A percentile compares a stretch with the other conserved stretches of the same genome.
phyloP scores from a whole-genome alignment of 805 yeast species.

The Nakazawaea siamensis region DNA sequence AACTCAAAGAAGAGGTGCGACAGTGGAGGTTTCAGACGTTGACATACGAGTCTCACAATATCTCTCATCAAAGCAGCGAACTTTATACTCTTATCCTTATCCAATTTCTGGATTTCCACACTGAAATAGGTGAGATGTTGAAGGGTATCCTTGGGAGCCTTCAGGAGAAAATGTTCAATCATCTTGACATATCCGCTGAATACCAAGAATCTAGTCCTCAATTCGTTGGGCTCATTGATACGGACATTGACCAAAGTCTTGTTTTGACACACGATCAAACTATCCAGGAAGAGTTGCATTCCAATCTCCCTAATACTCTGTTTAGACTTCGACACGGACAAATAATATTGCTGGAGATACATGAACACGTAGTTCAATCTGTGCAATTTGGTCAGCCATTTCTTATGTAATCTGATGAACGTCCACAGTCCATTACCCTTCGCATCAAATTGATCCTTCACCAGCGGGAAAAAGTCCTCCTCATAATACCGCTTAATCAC shows the following conservation, averaged over 20 bases:
- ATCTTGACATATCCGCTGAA: conserved; percentile 1
- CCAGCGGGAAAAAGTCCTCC: neutral
- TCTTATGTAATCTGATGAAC: neutral
- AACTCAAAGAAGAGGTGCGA: too few relatives aligned
- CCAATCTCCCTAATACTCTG: conserved; percentile 1
- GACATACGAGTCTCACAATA: too few relatives aligned
- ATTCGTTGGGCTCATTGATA: conserved; percentile 6
- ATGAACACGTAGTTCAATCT: conserved; percentile 2
- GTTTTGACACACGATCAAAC: neutral
- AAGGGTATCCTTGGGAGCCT: neutral
- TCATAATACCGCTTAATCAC: neutral
- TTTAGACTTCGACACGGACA: conserved; percentile 4
- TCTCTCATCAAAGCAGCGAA: conserved; percentile 11
- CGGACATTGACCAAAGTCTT: neutral
- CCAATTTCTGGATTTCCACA: conserved; percentile 1
- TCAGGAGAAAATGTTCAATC: neutral
- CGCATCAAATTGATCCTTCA: neutral
- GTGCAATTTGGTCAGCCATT: conserved; percentile 1
- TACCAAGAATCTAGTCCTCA: conserved; percentile 3
- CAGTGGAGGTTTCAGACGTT: too few relatives aligned
- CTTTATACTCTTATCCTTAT: conserved; percentile 15
- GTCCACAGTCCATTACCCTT: neutral
- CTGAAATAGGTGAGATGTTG: neutral
- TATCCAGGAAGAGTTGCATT: neutral
- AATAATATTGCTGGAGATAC: conserved; percentile 6